Conservation (phyloP, 768 basidiomycete species). For the Mycena rebaudengoi region DNA sequence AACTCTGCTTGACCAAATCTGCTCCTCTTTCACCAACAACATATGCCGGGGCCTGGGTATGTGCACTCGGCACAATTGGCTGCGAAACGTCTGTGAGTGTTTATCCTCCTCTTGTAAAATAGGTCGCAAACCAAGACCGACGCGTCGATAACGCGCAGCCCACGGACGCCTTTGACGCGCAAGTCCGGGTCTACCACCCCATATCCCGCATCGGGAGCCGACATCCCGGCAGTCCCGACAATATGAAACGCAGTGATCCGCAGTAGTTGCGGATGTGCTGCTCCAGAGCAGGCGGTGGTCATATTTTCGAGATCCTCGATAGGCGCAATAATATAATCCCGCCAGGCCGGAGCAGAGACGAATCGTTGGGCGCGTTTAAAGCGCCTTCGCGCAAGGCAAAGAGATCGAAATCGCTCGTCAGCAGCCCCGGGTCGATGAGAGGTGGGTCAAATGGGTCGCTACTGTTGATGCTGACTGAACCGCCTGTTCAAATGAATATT, state of each 20-base stretch:
- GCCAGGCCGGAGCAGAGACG: conserved; percentile 11
- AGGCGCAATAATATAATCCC: conserved; percentile 5
- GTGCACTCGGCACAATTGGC: neutral
- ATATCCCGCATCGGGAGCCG: neutral
- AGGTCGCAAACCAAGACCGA: conserved; percentile 11
- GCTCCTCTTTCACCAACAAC: conserved; percentile 8
- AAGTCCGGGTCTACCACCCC: conserved; percentile 29
- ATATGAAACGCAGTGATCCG: neutral
- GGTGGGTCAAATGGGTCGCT: conserved; percentile 50
- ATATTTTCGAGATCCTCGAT: conserved; percentile 3
- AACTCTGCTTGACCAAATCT: conserved; percentile 1
- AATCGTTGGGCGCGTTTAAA: neutral
- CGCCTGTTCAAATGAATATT: conserved; percentile 23
- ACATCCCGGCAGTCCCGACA: conserved; percentile 17
- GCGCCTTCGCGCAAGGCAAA: conserved; percentile 24
- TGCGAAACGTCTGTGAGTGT: neutral
- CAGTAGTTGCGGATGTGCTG: conserved; percentile 1
- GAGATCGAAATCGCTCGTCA: conserved; percentile 30
- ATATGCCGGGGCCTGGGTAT: conserved; percentile 6
- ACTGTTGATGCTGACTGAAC: conserved; percentile 40
- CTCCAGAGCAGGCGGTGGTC: conserved; percentile 1
- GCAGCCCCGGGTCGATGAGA: conserved; percentile 55
- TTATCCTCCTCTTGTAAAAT: neutral
- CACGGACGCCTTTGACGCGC: conserved; percentile 17
- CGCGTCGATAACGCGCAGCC: conserved; percentile 26